phyloP scores from a whole-genome alignment of 202 grass and related monocot species.

The Setaria italica region DNA sequence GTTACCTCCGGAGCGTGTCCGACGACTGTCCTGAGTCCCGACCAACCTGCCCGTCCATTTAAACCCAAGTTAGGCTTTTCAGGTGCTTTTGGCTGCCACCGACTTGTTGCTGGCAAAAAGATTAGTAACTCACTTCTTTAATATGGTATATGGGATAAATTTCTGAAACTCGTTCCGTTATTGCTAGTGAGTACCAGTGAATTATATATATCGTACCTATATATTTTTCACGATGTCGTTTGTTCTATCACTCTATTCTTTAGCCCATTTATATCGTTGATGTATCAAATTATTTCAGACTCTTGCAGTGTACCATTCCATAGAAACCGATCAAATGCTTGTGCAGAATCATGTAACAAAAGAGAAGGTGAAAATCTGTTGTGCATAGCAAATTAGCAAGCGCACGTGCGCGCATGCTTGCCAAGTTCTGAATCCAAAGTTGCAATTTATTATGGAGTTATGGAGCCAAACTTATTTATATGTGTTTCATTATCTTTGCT shows the following conservation, averaged over 20 bases:
- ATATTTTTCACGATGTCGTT: neutral
- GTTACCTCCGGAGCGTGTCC: neutral
- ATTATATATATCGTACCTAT: neutral
- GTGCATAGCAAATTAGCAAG: conserved; percentile 10
- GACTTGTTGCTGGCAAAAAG: neutral
- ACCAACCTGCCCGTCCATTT: neutral
- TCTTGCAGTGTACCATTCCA: neutral
- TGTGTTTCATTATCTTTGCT: neutral
- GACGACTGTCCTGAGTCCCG: neutral
- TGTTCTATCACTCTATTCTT: neutral
- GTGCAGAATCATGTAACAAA: neutral
- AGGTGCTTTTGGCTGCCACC: neutral
- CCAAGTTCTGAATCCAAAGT: neutral
- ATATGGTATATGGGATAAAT: neutral
- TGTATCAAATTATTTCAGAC: neutral
- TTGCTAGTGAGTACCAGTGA: too few species aligned
- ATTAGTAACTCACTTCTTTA: neutral
- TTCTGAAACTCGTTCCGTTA: neutral
- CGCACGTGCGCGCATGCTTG: neutral
- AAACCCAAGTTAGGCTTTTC: neutral
- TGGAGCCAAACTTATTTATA: neutral
- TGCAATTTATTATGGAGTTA: neutral
- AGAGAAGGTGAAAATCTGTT: neutral
- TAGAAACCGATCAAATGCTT: neutral
- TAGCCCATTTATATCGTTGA: neutral